Evolutionary conservation across 371 early-diverging fungal species (phyloP).

Genomic region (Mucor sp.): DNA sequence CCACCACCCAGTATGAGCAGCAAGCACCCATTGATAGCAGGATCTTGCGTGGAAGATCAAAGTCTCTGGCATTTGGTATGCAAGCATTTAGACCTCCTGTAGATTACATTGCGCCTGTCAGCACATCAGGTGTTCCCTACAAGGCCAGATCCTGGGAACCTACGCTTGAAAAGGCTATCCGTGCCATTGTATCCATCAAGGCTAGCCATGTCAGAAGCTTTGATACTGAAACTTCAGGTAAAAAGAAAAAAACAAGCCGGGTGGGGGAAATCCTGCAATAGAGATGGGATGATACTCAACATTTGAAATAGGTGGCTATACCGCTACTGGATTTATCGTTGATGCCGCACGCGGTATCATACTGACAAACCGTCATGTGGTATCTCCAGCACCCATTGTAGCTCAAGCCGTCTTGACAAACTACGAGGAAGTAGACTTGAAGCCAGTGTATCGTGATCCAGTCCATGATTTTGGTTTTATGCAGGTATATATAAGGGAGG

Average conservation of each 20-base stretch:
- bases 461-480: constrained; percentile 92
- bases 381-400: constrained; percentile 84
- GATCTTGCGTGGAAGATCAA: constrained; percentile 43
- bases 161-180: constrained; percentile 75
- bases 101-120: constrained; percentile 16
- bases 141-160: constrained; percentile 70
- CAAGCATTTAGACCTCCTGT: constrained; percentile 42
- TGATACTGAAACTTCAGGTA: constrained; percentile 86
- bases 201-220: constrained; percentile 86
- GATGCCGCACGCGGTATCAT: constrained; percentile 84
- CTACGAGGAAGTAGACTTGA: constrained; percentile 86
- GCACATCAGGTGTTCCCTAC: constrained; percentile 34
- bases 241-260: not conserved
- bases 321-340: constrained; percentile 93
- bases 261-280: too few relatives aligned
- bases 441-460: constrained; percentile 82
- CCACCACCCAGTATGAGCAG: constrained; percentile 24
- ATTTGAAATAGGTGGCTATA: constrained; percentile 50
- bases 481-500: too few relatives aligned
- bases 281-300: not conserved
- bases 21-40: constrained; percentile 12
- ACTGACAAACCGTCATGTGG: constrained; percentile 91
- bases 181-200: constrained; percentile 85
- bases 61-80: constrained; percentile 41
- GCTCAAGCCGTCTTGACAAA: constrained; percentile 85